Base-by-base conservation (phyloP, 768 basidiomycete genomes). In the Calocera viscosa region DNA sequence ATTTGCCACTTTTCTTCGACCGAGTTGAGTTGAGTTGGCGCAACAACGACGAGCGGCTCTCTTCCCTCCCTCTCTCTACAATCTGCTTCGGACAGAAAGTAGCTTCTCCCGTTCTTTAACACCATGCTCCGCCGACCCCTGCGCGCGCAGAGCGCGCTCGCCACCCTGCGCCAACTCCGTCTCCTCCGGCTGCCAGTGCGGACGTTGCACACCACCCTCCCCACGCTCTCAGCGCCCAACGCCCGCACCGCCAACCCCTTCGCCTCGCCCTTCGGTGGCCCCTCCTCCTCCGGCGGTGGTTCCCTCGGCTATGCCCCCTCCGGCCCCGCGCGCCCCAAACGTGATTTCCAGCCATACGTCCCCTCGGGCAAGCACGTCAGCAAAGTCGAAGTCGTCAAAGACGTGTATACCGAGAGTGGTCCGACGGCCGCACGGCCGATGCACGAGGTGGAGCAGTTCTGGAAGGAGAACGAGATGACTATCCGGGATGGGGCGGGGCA, bases 251-350 rank as follows among this genome's bases (percentile, higher is more conserved):
- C 53, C 11, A 60, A 60, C 53, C 67, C 67, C 47, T 64, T 66
- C 47, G 38, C 65, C 0, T 66, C 65, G 24, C 67, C 67, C 30
- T 38, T 38, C 35, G 35, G 47, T 17, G 68, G 68, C 19, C 60
- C 49, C 26, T 47, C 67, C 26, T 47, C 67, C 34, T 2, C 19
- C 1, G 65, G 53, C 17, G 65, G 66, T 38, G 67, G 66, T n/a
- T 64, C 67, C 40, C 66, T 64, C 65, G 35, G 32, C 1, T 66
- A 66, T 53, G 32, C 68, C 28, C 64, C 68, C 26, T 67, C 67
- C 32, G 28, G 38, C 49, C 67, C 66, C 43, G 40, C 65, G 12
- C 67, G 66, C 64, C 69, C 67, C 8, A 66, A 68, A 22, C 65
- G 65, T 17, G 67, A 67, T 7, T 67, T 67, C 28, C 40, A 35